A percentile compares a stretch with the other conserved stretches of the same genome.
Conservation (phyloP, 2,329 filamentous ascomycete genomes). For the Hymenotorrendiella dingleyae region DNA sequence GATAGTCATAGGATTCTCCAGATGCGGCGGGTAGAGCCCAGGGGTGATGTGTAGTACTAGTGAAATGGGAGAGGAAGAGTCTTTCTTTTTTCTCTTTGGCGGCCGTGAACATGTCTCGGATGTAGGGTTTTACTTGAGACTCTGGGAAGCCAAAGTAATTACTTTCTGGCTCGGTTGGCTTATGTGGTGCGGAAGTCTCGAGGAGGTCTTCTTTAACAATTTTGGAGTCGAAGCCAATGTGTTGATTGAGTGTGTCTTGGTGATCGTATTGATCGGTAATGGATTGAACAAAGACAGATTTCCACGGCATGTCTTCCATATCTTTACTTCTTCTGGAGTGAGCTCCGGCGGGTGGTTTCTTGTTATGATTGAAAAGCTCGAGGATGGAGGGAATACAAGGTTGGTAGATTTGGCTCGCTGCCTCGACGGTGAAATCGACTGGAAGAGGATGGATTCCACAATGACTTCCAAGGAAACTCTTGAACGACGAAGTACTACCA, state of each 20-base stretch:
- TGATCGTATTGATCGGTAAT: conserved; percentile 36
- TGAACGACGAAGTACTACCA: conserved; percentile 34
- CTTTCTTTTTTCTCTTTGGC: conserved; percentile 28
- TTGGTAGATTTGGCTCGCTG: conserved; percentile 33
- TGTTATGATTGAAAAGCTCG: conserved; percentile 32
- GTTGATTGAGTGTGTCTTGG: conserved; percentile 30
- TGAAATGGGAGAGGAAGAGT: conserved; percentile 34
- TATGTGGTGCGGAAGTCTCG: conserved; percentile 24
- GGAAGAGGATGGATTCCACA: conserved; percentile 36
- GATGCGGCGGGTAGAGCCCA: conserved; percentile 34
- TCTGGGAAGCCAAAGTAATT: conserved; percentile 42
- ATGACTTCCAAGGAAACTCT: conserved; percentile 34
- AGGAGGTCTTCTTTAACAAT: conserved; percentile 29
- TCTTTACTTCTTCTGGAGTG: conserved; percentile 3
- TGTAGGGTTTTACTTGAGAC: conserved; percentile 35
- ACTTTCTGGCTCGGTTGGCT: conserved; percentile 16
- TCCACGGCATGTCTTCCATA: conserved; percentile 20
- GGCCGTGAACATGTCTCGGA: conserved; percentile 30
- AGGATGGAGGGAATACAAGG: conserved; percentile 35
- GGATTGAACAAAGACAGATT: conserved; percentile 34
- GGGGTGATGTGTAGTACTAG: conserved; percentile 37
- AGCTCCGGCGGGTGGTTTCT: conserved; percentile 8
- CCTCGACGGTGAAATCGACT: conserved; percentile 36
- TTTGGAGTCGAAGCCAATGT: conserved; percentile 33
- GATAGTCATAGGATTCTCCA: conserved; percentile 28